Base-by-base conservation (phyloP, 1,284 basidiomycete genomes). In the Schizopora paradoxa region DNA sequence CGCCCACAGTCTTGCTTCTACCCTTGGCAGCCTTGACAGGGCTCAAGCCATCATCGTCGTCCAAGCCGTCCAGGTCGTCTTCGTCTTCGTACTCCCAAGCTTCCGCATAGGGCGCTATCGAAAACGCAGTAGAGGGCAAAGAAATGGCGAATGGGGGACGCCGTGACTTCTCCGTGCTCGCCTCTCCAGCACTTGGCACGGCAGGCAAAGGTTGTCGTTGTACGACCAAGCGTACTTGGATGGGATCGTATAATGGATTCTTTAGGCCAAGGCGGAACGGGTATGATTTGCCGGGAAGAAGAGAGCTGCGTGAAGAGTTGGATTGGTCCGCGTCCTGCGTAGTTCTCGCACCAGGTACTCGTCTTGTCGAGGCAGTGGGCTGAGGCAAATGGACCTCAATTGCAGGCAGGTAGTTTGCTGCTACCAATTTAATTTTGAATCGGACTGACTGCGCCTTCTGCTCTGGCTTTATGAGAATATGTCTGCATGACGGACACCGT, bases 381-480 rank as follows among this genome's bases (percentile, higher is more conserved):
- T 58, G 62, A n/a, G 82, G 84, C 27, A 85, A 72, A 16, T 78
- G 70, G 23, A 86, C 76, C n/a, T 80, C 78, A 32, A 97, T 86
- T 2, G 86, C 79, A 0, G 95, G 96, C 13, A 99, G 72, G 64
- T 97, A 98, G 63, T 90, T 94, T 21, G 85, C 78, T 0, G 95
- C 96, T 37, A 95, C 88, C 37, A 97, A 82, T 64, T 96, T 97
- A 68, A 99, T 98, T 68, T 98, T 98, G 77, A 87, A 97, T 5
- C 90, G 79, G 26, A 90, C 86, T 5, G 89, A 91, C 56, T 91
- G 87, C 0, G 93, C 86, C 63, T 98, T 99, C 58, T 93, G 88
- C 62, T 99, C 96, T 1, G 96, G 96, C 60, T 97, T 96, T 66
- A 98, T 95, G 50, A 99, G 78, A 55, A 98, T 95, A 66, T 98